Percentiles rank a stretch among this genome's conserved stretches.
phyloP scores from a whole-genome alignment of 2,329 filamentous ascomycete species.

The Aspergillus unguis region DNA sequence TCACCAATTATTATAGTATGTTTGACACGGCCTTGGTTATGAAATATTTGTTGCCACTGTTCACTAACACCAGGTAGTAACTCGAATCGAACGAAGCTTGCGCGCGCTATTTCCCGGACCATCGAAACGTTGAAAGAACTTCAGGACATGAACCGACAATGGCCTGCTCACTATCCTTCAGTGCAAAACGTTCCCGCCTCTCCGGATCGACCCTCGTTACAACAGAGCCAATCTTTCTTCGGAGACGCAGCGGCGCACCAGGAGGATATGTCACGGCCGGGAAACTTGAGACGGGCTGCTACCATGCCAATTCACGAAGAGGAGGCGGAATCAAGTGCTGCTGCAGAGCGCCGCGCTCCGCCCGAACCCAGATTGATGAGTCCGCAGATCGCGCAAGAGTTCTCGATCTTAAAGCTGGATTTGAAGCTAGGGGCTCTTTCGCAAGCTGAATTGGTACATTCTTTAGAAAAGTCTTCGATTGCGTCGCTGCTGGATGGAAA shows the following conservation, averaged over 20 bases:
- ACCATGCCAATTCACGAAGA: conserved; percentile 64
- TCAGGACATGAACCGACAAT: conserved; percentile 83
- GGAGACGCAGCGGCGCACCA: conserved; percentile 23
- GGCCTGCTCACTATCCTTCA: conserved; percentile 94
- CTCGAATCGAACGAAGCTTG: conserved; percentile 81
- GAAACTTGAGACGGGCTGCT: conserved; percentile 64
- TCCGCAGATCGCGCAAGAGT: conserved; percentile 90
- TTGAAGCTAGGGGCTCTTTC: conserved; percentile 82
- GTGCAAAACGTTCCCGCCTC: conserved; percentile 29
- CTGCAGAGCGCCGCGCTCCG: conserved; percentile 59
- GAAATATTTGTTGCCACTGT: background rate
- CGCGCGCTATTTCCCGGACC: conserved; percentile 79
- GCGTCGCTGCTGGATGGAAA: conserved; percentile 89
- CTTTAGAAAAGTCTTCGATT: conserved; percentile 85
- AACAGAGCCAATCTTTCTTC: conserved; percentile 36
- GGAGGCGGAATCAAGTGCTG: conserved; percentile 68
- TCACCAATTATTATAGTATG: conserved; percentile 80
- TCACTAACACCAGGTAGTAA: conserved; percentile 53
- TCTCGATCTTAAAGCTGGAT: conserved; percentile 92
- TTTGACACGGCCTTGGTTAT: background rate
- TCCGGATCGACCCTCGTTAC: conserved; percentile 34
- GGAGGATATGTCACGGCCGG: conserved; percentile 43
- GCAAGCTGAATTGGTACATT: conserved; percentile 89
- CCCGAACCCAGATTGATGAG: conserved; percentile 81
- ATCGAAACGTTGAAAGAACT: conserved; percentile 79